A percentile compares a stretch with the other conserved stretches of the same genome.
phyloP scores from a whole-genome alignment of 2,329 filamentous ascomycete genomes.

The Paecilomyces niveus region DNA sequence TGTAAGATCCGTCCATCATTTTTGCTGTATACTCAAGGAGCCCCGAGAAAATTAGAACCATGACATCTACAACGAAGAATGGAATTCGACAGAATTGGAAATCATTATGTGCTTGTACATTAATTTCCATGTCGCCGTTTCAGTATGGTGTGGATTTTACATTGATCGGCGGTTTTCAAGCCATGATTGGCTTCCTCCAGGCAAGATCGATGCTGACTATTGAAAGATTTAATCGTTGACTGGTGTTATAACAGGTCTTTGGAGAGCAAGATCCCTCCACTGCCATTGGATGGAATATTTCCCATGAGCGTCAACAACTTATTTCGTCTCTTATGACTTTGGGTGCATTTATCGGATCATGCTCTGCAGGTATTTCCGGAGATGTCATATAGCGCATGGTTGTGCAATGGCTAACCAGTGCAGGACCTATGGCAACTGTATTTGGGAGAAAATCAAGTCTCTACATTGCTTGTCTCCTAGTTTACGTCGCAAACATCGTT shows the following conservation, averaged over 20 bases:
- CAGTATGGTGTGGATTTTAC: slow-evolving; percentile 25
- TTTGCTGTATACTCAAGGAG: not conserved
- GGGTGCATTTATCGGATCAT: slow-evolving; percentile 39
- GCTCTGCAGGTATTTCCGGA: slow-evolving; percentile 21
- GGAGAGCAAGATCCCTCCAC: slow-evolving; percentile 13
- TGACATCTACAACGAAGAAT: slow-evolving; percentile 3
- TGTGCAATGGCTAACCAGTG: not conserved
- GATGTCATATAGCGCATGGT: not conserved
- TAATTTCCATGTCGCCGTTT: slow-evolving; percentile 26
- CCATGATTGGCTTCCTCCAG: slow-evolving; percentile 23
- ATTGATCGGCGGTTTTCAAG: slow-evolving; percentile 24
- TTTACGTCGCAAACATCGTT: slow-evolving; percentile 46
- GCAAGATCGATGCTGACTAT: slow-evolving; percentile 1
- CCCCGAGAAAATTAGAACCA: not conserved
- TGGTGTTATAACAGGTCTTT: slow-evolving; percentile 13
- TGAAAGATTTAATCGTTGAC: not conserved
- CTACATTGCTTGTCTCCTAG: slow-evolving; percentile 43
- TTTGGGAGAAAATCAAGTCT: slow-evolving; percentile 41
- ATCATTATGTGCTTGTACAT: slow-evolving; percentile 14
- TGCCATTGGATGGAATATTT: slow-evolving; percentile 27
- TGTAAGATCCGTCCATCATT: not conserved
- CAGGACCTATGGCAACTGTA: slow-evolving; percentile 29
- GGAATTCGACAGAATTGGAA: slow-evolving; percentile 14
- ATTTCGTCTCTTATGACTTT: slow-evolving; percentile 42
- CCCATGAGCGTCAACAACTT: slow-evolving; percentile 35